Base-by-base conservation (phyloP, 1,284 basidiomycete genomes). In the Cutaneotrichosporon cyanovorans region DNA sequence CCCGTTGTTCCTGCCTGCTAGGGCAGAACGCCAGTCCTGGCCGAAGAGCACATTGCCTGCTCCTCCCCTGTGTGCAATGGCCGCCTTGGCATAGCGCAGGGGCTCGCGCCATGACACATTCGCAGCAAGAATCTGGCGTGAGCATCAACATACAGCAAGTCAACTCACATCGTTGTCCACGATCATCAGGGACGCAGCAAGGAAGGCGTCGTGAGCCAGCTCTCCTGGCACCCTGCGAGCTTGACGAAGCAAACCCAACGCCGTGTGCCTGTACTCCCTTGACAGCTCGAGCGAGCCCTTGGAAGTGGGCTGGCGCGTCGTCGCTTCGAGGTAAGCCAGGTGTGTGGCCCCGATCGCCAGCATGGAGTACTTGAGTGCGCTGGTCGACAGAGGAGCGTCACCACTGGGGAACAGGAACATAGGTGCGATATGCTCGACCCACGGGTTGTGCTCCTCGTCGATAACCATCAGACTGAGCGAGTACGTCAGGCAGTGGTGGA, bases 401-500 rank as follows among this genome's bases (percentile, higher is more conserved):
- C 57, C 58, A 1, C 53, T 50, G 0, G 62, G 61, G 31, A 63
- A 60, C 4, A 68, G 52, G 45, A 65, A 63, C 39, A 68, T 51
- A 10, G 63, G 61, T 2, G 59, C 57, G 19, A 65, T 56, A 39
- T 63, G 57, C 25, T 62, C 57, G 2, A 66, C 53, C 63, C 63
- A 68, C 2, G 63, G 63, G 42, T 66, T 68, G 40, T 53, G 48
- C 8, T 65, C 62, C 38, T 68, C 66, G 30, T 60, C 51, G 23
- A 63, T 59, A 25, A 64, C 61, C 16, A 64, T 51, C 40, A 66
- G 63, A 5, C 63, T 65, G 2, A 68, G 58, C 5, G 63, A 57
- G 40, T 68, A 68, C 2, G 63, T 64, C 6, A 66, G 50, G 42
- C 60, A 61, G 47, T 68, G 65, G 39, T 68, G 65, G 46, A 67